These are phyloP conservation scores for Tulasnella sp. DNA, from an alignment of 768 basidiomycete species.

Conservation along the genomic window DNA sequence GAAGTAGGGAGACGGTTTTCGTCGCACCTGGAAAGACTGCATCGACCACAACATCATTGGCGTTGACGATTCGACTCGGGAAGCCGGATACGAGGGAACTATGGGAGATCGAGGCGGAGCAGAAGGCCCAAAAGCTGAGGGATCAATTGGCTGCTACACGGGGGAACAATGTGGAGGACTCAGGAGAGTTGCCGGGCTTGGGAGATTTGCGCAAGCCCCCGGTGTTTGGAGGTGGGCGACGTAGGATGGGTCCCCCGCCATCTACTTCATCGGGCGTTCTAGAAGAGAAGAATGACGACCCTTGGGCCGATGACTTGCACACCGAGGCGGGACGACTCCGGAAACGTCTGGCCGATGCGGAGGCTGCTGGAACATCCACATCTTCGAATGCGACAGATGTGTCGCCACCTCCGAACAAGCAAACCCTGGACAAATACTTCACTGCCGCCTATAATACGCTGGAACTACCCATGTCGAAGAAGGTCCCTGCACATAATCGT, in stretches of 20 bases:
- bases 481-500: conserved; percentile 8
- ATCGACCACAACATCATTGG: not conserved
- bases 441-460: conserved; percentile 44
- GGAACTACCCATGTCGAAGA: conserved; percentile 47
- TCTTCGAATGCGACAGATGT: not conserved
- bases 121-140: conserved; percentile 21
- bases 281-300: conserved; percentile 73
- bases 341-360: conserved; percentile 37
- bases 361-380: conserved; percentile 30
- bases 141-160: not conserved
- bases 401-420: conserved; percentile 21
- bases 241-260: not conserved
- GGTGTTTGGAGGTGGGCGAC: conserved; percentile 3
- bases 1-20: conserved; percentile 23
- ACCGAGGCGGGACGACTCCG: conserved; percentile 66
- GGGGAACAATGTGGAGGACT: not conserved
- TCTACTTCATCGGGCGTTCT: conserved; percentile 28
- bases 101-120: conserved; percentile 72
- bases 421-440: conserved; percentile 48
- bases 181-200: not conserved
- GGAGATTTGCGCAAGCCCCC: conserved; percentile 1
- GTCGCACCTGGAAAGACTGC: not conserved
- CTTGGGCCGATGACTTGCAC: conserved; percentile 61
- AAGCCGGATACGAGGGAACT: conserved; percentile 60
- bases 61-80: conserved; percentile 34